phyloP scores from a whole-genome alignment of 1,284 basidiomycete genomes.

The Xerocomus minutiporus region DNA sequence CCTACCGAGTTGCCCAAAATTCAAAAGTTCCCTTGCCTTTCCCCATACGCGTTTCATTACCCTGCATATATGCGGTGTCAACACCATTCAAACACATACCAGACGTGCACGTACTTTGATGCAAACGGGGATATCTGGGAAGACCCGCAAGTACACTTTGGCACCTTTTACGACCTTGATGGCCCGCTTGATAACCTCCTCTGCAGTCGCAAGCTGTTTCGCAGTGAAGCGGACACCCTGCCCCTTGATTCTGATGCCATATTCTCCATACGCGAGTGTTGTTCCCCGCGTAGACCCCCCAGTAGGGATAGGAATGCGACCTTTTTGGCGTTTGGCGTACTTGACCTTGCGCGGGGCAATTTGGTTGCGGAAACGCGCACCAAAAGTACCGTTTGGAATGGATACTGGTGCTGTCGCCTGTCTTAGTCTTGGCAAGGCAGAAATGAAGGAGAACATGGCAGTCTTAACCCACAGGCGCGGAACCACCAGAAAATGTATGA shows the following conservation, averaged over 20 bases:
- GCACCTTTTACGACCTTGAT: constrained; percentile 89
- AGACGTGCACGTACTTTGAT: constrained; percentile 65
- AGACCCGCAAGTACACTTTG: constrained; percentile 86
- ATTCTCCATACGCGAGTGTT: constrained; percentile 87
- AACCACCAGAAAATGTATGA: constrained; percentile 7
- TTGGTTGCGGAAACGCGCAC: constrained; percentile 40
- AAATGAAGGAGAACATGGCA: constrained; percentile 22
- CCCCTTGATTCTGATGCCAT: constrained; percentile 86
- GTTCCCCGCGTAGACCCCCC: constrained; percentile 95
- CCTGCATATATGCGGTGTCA: constrained; percentile 44
- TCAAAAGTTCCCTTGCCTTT: constrained; percentile 98
- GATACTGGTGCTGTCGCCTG: constrained; percentile 13
- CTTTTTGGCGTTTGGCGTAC: constrained; percentile 86
- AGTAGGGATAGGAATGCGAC: constrained; percentile 72
- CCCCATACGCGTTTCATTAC: constrained; percentile 99
- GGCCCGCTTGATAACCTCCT: constrained; percentile 88
- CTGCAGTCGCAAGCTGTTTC: constrained; percentile 84
- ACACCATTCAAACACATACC: neutral
- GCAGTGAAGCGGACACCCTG: constrained; percentile 82
- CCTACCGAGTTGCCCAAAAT: constrained; percentile 92
- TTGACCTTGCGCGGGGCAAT: constrained; percentile 82
- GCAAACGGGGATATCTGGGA: constrained; percentile 96
- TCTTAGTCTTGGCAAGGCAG: constrained; percentile 15
- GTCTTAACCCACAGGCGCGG: neutral
- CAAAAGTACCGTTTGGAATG: constrained; percentile 20